Evolutionary conservation across 1,139 yeast species (phyloP), one percentile per base, ranked within the genome.

Genomic region (Scheffersomyces segobiensis): DNA sequence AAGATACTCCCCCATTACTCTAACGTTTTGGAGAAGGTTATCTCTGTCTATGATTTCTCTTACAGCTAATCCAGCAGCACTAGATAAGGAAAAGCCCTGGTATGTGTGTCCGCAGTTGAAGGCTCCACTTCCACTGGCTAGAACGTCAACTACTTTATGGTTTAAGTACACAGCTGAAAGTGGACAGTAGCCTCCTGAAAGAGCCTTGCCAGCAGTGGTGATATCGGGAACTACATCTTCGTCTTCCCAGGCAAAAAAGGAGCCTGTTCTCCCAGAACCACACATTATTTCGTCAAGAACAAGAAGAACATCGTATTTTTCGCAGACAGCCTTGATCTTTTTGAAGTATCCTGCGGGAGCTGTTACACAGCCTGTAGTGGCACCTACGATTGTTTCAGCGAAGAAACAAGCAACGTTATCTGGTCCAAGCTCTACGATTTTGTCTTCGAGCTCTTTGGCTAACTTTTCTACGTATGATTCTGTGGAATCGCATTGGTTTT

Each of bases 181-280:
- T n/a, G 70, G 64, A 21, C 59, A 63, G 50, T 59, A 63, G 0
- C 70, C 70, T n/a, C 65, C 56, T 10, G 67, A 62, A 51, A 67
- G 53, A 4, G 68, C 63, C 56, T 67, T 67, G 14, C 70, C 69
- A 21, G 60, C 57, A 18, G 64, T 59, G 49, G 63, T 63, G 46
- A 67, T 60, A 56, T 67, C 70, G 1, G 70, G 70, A 2, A 57
- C 58, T 24, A 59, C 52, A 0, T 62, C 68, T 52, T 59, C 60
- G 52, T 62, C 60, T 50, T 67, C 68, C 68, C 67, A 67, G 26
- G 67, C 66, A 58, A 63, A 62, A 52, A 65, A 61, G 1, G 67
- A 62, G 14, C 69, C 69, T 4, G 63, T 56, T n/a, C 67, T 58
- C 22, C 67, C 67, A 5, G 65, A 62, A 14, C 67, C 66, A 57